Percentiles rank a stretch among this genome's conserved stretches.
Conservation (phyloP, 1,284 basidiomycete genomes). For the Sporisorium graminicola region DNA sequence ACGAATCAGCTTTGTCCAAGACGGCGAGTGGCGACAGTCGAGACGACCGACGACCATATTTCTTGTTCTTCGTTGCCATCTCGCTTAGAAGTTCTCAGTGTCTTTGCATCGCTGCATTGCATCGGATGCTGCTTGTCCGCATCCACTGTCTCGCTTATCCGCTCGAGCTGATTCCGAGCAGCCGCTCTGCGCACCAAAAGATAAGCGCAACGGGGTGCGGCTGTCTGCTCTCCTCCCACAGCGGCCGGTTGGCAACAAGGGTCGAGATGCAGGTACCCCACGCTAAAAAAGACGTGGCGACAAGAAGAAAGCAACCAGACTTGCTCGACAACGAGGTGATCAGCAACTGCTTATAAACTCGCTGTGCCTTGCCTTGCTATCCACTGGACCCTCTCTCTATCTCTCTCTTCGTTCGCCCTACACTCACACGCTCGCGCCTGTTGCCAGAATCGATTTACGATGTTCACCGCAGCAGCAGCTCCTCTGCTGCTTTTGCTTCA, state of each 20-base stretch:
- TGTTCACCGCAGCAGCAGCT: not conserved
- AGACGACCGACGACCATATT: no score
- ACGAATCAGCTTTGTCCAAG: constrained; percentile 23
- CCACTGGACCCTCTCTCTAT: not conserved
- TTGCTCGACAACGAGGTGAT: not conserved
- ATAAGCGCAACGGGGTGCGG: not conserved
- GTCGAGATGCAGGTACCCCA: constrained; percentile 5
- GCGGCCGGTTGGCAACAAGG: no score
- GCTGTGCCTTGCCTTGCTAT: not conserved
- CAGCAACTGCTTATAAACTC: not conserved
- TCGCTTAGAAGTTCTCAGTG: constrained; percentile 8
- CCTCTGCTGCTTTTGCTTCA: constrained; percentile 25
- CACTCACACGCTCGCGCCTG: not conserved
- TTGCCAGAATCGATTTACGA: no score
- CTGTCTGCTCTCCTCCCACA: no score
- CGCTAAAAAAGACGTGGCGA: not conserved
- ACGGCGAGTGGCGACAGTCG: no score
- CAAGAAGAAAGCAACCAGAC: not conserved
- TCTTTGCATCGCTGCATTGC: no score
- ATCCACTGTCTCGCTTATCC: not conserved
- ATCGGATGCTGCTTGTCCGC: constrained; percentile 9
- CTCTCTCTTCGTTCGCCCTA: no score
- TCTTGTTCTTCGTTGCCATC: not conserved
- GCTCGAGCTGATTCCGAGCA: constrained; percentile 1
- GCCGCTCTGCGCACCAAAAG: not conserved